phyloP scores from a whole-genome alignment of 306 rosid genomes.

The Ormosia semicastrata region DNA sequence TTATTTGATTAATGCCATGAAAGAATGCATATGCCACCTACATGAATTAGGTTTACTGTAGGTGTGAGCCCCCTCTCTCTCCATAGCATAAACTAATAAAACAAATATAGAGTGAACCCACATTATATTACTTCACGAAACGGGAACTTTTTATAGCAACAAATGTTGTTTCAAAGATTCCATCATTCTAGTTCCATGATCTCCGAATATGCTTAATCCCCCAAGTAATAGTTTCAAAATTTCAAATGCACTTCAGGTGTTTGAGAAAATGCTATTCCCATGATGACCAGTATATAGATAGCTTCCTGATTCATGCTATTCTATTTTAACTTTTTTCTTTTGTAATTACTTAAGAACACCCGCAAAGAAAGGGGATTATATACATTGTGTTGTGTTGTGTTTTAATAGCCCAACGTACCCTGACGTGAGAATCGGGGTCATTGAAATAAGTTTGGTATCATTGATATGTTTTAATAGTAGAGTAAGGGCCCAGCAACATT shows the following conservation, averaged over 20 bases:
- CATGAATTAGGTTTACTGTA: conserved; percentile 33
- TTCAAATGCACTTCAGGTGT: conserved; percentile 22
- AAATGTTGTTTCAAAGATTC: not conserved
- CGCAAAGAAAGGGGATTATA: not conserved
- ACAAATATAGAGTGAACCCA: not conserved
- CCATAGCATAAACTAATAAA: conserved; percentile 10
- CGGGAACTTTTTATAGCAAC: conserved; percentile 13
- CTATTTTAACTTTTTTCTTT: not conserved
- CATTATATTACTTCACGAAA: conserved; percentile 27
- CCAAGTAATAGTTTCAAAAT: not conserved
- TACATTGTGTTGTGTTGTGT: conserved; percentile 2
- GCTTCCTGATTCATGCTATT: not conserved
- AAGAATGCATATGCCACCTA: conserved; percentile 23
- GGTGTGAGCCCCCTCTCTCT: conserved; percentile 24
- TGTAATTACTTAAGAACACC: not conserved
- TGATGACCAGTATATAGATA: not conserved
- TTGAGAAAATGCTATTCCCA: conserved; percentile 8
- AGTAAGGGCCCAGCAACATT: conserved; percentile 9
- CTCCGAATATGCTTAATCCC: not conserved
- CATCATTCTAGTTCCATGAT: conserved; percentile 31
- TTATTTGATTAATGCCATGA: conserved; percentile 22
- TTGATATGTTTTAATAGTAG: not conserved
- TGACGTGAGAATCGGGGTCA: conserved; percentile 13
- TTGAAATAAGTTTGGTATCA: not conserved
- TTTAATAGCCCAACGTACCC: not conserved